phyloP scores from a whole-genome alignment of 1,284 basidiomycete species.

The Rhodotorula sp. region DNA sequence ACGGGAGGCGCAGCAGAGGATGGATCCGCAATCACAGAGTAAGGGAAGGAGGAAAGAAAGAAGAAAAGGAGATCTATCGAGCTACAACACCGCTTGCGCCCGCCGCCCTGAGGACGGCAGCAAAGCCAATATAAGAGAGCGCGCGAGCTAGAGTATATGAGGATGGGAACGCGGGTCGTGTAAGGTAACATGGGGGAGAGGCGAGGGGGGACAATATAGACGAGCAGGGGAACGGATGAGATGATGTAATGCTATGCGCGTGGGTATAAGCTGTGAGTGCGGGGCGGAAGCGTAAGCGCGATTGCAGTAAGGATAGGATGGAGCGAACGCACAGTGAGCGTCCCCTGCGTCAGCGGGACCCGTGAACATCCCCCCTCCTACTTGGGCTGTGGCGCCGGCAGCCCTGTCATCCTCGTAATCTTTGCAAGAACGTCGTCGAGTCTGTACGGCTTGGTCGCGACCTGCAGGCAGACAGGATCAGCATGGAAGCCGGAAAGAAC shows the following conservation, averaged over 20 bases:
- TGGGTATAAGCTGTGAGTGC: not conserved
- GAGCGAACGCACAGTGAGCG: not conserved
- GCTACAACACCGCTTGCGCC: not conserved
- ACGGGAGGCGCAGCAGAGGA: too few species aligned
- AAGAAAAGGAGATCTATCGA: not conserved
- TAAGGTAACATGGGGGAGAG: not conserved
- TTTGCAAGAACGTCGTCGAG: conserved; percentile 1
- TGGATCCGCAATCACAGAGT: not conserved
- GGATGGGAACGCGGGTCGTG: not conserved
- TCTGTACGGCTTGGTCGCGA: conserved; percentile 25
- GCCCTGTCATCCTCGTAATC: not conserved
- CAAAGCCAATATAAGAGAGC: not conserved
- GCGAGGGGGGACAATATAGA: not conserved
- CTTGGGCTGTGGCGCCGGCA: not conserved
- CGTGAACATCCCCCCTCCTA: not conserved
- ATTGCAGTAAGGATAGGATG: not conserved
- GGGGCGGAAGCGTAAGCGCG: not conserved
- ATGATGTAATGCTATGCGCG: not conserved
- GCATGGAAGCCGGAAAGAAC: too few species aligned
- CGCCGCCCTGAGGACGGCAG: not conserved
- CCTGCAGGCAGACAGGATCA: not conserved
- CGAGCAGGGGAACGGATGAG: not conserved
- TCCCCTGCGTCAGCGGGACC: not conserved
- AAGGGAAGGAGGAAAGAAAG: not conserved
- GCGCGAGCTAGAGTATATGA: not conserved